Conservation (phyloP, 495 filamentous ascomycete species). For the Penicillium argentinense region DNA sequence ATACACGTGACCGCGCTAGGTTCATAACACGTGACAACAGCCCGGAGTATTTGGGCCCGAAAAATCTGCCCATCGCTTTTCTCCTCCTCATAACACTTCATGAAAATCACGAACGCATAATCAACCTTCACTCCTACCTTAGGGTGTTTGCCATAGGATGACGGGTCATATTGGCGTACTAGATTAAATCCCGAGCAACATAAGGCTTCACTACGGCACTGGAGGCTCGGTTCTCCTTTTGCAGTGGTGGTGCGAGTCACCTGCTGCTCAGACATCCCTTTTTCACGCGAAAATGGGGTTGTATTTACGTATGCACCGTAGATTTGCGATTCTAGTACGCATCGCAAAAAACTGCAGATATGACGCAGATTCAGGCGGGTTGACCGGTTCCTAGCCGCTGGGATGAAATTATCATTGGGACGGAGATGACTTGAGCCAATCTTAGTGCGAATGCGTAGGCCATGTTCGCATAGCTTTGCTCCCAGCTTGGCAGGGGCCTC, state of each 20-base stretch:
- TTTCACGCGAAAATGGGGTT: not conserved
- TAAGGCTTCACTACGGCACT: slow-evolving; percentile 37
- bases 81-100: slow-evolving; percentile 45
- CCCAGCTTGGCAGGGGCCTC: no score
- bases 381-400: no score
- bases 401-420: no score
- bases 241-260: slow-evolving; percentile 43
- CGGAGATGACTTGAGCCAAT: no score
- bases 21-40: slow-evolving; percentile 20
- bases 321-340: no score
- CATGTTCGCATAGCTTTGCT: no score
- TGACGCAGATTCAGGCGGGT: no score
- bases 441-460: no score
- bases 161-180: slow-evolving; percentile 57
- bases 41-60: slow-evolving; percentile 11
- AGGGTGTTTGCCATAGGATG: slow-evolving; percentile 37
- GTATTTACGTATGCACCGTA: not conserved
- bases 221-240: slow-evolving; percentile 23
- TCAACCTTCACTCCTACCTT: slow-evolving; percentile 52
- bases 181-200: slow-evolving; percentile 35
- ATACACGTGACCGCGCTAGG: slow-evolving; percentile 11
- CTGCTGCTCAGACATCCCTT: slow-evolving; percentile 41
- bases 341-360: no score
- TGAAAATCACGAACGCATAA: slow-evolving; percentile 51
- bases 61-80: slow-evolving; percentile 17